Percentiles rank a stretch among this genome's conserved stretches.
phyloP scores from a whole-genome alignment of 2,329 filamentous ascomycete species.

The Colletotrichum lini region DNA sequence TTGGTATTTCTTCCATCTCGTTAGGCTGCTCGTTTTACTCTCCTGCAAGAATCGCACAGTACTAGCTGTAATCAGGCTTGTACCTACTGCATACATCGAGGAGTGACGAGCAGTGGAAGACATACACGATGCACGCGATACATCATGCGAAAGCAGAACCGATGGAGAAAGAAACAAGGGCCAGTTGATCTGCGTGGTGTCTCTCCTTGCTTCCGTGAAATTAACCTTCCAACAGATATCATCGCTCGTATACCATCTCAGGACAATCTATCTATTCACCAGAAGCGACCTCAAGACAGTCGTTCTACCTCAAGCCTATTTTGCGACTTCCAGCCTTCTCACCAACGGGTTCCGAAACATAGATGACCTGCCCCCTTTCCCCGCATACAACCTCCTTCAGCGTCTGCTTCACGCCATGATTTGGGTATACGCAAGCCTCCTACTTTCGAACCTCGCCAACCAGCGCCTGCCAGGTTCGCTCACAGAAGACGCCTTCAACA shows the following conservation, averaged over 20 bases:
- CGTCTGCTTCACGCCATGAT: background rate
- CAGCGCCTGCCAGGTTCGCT: constrained; percentile 52
- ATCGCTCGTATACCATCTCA: constrained; percentile 30
- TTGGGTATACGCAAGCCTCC: background rate
- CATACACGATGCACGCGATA: background rate
- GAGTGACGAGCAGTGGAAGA: no score
- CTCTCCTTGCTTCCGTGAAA: no score
- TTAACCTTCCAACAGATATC: no score
- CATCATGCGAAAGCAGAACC: background rate
- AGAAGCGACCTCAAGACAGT: constrained; percentile 52
- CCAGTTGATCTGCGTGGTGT: no score
- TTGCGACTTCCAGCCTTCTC: constrained; percentile 41
- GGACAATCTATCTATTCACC: constrained; percentile 49
- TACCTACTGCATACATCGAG: no score
- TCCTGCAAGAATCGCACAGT: no score
- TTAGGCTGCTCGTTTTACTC: no score
- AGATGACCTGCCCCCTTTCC: background rate
- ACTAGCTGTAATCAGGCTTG: no score
- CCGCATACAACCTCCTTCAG: background rate
- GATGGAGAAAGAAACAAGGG: background rate
- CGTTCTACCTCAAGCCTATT: constrained; percentile 49
- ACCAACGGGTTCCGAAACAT: constrained; percentile 9
- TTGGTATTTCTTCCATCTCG: no score
- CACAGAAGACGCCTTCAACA: constrained; percentile 57
- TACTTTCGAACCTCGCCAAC: constrained; percentile 51